Percentiles rank a stretch among this genome's conserved stretches.
phyloP scores from a whole-genome alignment of 1,284 basidiomycete species.

The Austropuccinia psidii region DNA sequence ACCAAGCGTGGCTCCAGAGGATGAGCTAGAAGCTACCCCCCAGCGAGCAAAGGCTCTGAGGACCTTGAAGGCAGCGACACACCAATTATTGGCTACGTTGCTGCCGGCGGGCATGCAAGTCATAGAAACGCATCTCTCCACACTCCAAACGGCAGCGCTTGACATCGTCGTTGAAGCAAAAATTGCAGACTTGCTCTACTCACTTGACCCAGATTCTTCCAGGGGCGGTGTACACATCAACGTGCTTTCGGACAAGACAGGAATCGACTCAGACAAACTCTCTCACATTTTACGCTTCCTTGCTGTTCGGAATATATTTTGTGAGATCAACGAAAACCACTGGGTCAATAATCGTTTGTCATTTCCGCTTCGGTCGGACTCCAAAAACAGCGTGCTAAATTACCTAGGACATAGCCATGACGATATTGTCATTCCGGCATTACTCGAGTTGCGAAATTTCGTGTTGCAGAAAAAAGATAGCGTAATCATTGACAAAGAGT shows the following conservation, averaged over 20 bases:
- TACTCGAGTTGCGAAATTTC: background rate
- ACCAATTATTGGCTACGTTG: background rate
- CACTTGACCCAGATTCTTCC: background rate
- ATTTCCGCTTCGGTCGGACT: background rate
- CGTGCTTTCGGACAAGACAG: background rate
- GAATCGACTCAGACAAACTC: background rate
- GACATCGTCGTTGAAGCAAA: background rate
- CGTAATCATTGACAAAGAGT: background rate
- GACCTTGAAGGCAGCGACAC: background rate
- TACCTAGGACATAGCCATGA: background rate
- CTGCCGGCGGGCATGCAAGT: background rate
- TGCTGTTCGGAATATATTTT: constrained; percentile 10
- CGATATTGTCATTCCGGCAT: background rate
- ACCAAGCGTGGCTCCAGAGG: background rate
- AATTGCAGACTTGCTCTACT: background rate
- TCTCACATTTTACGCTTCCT: constrained; percentile 16
- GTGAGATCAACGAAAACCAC: background rate
- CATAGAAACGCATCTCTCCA: background rate
- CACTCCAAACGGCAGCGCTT: background rate
- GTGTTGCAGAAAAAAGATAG: background rate
- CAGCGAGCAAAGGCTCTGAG: background rate
- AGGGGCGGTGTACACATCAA: background rate
- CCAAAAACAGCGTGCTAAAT: background rate
- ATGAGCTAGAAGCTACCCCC: background rate
- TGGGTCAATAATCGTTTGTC: constrained; percentile 9